These are phyloP conservation scores for Zarea fungicola DNA, from an alignment of 2,329 filamentous ascomycete genomes.

Conservation along the genomic window DNA sequence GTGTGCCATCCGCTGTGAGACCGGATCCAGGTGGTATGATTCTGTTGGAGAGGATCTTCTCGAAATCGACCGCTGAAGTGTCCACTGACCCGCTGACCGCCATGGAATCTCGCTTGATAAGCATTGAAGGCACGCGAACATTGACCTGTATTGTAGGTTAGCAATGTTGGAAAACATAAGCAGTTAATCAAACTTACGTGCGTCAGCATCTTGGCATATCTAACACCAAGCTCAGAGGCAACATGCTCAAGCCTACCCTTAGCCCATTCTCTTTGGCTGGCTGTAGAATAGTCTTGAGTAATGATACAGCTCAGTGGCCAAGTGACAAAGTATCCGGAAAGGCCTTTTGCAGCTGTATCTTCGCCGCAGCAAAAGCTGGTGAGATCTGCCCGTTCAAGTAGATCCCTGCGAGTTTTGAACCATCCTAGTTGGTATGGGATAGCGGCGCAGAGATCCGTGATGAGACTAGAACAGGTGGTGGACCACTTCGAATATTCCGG, in stretches of 20 bases:
- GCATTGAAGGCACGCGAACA: constrained; percentile 57
- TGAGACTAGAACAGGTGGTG: constrained; percentile 45
- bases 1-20: not conserved
- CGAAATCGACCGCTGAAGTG: constrained; percentile 29
- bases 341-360: constrained; percentile 45
- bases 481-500: constrained; percentile 54
- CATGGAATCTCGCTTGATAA: constrained; percentile 50
- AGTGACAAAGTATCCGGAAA: constrained; percentile 54
- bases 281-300: constrained; percentile 54
- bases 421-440: constrained; percentile 59
- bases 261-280: constrained; percentile 52
- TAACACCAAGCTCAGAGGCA: constrained; percentile 50
- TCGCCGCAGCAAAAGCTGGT: constrained; percentile 45
- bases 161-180: no score
- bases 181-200: no score
- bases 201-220: constrained; percentile 51
- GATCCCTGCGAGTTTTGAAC: constrained; percentile 42
- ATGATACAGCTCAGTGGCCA: constrained; percentile 53
- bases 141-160: no score
- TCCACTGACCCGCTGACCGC: constrained; percentile 29
- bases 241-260: constrained; percentile 50
- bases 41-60: constrained; percentile 39
- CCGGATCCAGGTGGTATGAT: constrained; percentile 10
- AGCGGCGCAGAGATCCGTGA: constrained; percentile 55
- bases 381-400: constrained; percentile 35